phyloP scores from a whole-genome alignment of 2,329 filamentous ascomycete species.

The Xylariaceae sp. region DNA sequence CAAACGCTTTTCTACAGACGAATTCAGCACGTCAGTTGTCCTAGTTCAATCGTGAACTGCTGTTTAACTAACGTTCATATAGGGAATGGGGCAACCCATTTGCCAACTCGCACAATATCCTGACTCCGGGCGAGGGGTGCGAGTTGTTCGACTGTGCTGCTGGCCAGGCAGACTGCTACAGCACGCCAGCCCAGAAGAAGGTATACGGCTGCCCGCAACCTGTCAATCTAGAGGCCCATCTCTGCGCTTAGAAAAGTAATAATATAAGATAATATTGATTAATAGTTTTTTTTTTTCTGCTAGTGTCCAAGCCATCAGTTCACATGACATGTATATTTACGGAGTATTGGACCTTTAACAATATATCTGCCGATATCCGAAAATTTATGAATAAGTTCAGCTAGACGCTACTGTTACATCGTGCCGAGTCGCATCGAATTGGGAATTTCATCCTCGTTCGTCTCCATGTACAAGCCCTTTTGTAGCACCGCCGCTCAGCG shows the following conservation, averaged over 20 bases:
- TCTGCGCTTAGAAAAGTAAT: no score
- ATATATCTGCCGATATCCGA: no score
- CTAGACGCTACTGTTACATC: conserved; percentile 20
- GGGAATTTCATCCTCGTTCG: neutral
- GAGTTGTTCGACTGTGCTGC: conserved; percentile 48
- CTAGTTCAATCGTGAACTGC: neutral
- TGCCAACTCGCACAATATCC: conserved; percentile 44
- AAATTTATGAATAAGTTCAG: no score
- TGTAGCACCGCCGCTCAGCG: neutral
- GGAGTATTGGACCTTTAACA: no score
- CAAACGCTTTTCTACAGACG: conserved; percentile 40
- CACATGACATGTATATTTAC: no score
- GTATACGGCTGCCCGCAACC: conserved; percentile 51
- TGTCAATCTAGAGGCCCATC: no score
- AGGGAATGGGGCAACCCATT: conserved; percentile 52
- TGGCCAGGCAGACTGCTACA: conserved; percentile 48
- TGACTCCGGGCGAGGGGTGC: conserved; percentile 48
- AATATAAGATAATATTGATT: no score
- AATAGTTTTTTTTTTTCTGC: no score
- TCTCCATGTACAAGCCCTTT: conserved; percentile 13
- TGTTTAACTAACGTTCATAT: conserved; percentile 13
- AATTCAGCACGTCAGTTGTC: conserved; percentile 46
- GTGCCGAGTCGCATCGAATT: neutral
- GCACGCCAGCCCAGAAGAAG: conserved; percentile 46
- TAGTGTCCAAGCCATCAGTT: no score